phyloP scores from a whole-genome alignment of 2,329 filamentous ascomycete species.

The Botrytis deweyae region DNA sequence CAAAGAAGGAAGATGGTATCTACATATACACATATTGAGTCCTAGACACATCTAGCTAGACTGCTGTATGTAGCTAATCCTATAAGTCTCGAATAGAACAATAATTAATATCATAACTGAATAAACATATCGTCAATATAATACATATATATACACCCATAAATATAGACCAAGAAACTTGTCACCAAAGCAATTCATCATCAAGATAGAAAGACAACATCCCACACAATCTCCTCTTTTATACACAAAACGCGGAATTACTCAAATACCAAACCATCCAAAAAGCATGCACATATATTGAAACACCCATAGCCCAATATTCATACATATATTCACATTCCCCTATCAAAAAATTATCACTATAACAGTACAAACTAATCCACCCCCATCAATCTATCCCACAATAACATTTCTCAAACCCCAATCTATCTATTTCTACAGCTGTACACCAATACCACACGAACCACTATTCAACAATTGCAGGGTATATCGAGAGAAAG shows the following conservation, averaged over 20 bases:
- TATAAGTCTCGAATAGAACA: background rate
- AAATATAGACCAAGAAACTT: background rate
- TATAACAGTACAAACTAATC: background rate
- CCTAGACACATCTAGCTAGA: accelerated
- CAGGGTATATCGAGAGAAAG: background rate
- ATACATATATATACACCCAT: background rate
- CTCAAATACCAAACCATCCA: background rate
- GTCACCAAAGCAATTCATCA: background rate
- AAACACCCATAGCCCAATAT: background rate
- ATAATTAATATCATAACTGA: background rate
- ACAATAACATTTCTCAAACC: background rate
- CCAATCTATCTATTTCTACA: background rate
- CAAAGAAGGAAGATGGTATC: too few relatives aligned
- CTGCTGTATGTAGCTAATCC: too few relatives aligned
- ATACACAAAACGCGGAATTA: background rate
- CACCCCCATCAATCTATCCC: background rate
- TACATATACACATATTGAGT: too few relatives aligned
- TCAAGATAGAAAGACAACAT: background rate
- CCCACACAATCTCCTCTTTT: background rate
- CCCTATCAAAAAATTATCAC: background rate
- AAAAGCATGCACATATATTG: background rate
- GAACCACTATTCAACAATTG: background rate
- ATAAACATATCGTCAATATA: background rate
- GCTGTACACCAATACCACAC: background rate
- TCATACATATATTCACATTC: background rate